phyloP scores from a whole-genome alignment of 768 basidiomycete genomes.

The Lentinula lateritia region DNA sequence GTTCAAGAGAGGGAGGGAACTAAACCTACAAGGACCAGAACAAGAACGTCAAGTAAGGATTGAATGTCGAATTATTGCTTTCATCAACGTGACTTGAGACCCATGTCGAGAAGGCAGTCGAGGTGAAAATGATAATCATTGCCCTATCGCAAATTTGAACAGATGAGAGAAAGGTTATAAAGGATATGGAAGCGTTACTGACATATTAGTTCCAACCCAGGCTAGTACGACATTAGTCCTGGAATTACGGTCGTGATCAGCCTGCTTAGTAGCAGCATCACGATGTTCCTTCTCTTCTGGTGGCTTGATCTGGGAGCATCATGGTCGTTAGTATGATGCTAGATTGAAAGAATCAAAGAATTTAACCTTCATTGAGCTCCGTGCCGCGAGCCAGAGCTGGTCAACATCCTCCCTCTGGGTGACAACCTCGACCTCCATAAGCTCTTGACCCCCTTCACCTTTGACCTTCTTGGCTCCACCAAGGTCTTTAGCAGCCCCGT shows the following conservation, averaged over 20 bases:
- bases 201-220: slow-evolving; percentile 86
- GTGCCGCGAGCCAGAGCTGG: slow-evolving; percentile 77
- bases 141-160: slow-evolving; percentile 30
- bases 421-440: slow-evolving; percentile 82
- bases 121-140: slow-evolving; percentile 74
- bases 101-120: slow-evolving; percentile 71
- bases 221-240: slow-evolving; percentile 80
- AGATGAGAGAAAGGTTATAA: not conserved
- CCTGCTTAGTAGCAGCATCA: slow-evolving; percentile 83
- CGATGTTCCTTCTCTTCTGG: slow-evolving; percentile 78
- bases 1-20: not conserved
- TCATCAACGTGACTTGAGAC: slow-evolving; percentile 50
- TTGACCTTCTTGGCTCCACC: slow-evolving; percentile 89
- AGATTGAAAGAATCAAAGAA: no score
- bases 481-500: slow-evolving; percentile 80
- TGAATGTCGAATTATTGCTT: slow-evolving; percentile 57
- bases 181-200: slow-evolving; percentile 20
- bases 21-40: slow-evolving; percentile 53
- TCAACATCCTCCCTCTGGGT: slow-evolving; percentile 85
- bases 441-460: slow-evolving; percentile 76
- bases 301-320: slow-evolving; percentile 30
- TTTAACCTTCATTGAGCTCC: slow-evolving; percentile 52
- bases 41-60: slow-evolving; percentile 84
- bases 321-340: not conserved
- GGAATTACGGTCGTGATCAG: slow-evolving; percentile 81